Evolutionary conservation across 257 asterid species (phyloP).

Genomic region (Salvia miltiorrhiza): DNA sequence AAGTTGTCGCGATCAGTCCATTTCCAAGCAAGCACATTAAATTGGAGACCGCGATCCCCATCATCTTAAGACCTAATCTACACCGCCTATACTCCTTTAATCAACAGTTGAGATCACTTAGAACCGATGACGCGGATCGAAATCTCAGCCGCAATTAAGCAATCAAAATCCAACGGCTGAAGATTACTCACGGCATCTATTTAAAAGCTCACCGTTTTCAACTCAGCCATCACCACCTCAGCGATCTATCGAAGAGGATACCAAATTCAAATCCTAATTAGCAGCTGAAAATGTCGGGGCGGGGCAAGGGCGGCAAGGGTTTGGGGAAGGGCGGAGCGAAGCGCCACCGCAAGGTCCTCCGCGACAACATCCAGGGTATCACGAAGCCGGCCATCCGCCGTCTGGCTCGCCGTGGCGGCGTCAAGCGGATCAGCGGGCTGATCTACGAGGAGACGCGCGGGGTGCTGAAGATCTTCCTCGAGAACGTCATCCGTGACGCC

Average conservation of each 20-base stretch:
- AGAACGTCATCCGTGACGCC: conserved; percentile 30
- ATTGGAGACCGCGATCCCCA: background rate
- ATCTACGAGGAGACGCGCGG: conserved; percentile 34
- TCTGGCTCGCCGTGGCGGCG: conserved; percentile 38
- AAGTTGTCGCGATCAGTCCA: no score
- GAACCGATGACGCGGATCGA: background rate
- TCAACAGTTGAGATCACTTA: background rate
- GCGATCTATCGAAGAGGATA: no score
- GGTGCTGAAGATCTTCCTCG: conserved; percentile 27
- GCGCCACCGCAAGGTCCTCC: conserved; percentile 42
- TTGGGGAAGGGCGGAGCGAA: conserved; percentile 45
- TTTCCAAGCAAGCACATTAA: background rate
- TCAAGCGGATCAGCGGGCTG: conserved; percentile 34
- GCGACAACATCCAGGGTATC: conserved; percentile 36
- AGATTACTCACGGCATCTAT: conserved; percentile 1
- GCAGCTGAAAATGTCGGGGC: conserved; percentile 30
- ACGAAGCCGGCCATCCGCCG: conserved; percentile 39
- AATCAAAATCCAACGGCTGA: conserved; percentile 17
- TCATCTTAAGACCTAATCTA: background rate
- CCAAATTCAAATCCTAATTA: background rate
- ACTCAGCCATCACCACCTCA: background rate
- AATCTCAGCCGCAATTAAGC: conserved; percentile 23
- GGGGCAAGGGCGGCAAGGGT: conserved; percentile 43
- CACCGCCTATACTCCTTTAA: conserved; percentile 5
- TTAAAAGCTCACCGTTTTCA: conserved; percentile 2